phyloP scores from a whole-genome alignment of 495 filamentous ascomycete genomes.

The Aspergillus ostianus region DNA sequence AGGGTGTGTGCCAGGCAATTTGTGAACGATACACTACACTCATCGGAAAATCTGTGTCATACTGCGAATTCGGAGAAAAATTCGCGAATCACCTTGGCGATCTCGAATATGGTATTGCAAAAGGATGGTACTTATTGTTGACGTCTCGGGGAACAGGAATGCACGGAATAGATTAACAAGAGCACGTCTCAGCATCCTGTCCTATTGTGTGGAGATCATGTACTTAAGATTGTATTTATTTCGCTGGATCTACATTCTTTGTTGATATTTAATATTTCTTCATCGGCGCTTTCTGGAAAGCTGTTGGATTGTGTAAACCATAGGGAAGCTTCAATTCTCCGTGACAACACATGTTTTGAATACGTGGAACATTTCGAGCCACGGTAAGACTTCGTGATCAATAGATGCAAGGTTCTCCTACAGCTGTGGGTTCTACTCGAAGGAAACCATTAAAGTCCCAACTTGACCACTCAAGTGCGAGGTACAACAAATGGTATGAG shows the following conservation, averaged over 20 bases:
- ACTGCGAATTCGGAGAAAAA: background rate
- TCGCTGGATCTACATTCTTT: background rate
- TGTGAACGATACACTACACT: background rate
- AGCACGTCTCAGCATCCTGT: background rate
- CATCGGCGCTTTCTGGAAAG: too few relatives aligned
- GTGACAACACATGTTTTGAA: background rate
- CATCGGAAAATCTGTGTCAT: background rate
- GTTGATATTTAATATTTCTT: too few relatives aligned
- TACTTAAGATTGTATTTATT: background rate
- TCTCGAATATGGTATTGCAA: slow-evolving; percentile 1
- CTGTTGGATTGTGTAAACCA: too few relatives aligned
- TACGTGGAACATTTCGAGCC: background rate
- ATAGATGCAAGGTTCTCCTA: slow-evolving; percentile 1
- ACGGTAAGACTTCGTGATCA: background rate
- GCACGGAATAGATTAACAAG: slow-evolving; percentile 1
- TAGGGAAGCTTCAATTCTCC: too few relatives aligned
- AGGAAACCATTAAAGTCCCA: background rate
- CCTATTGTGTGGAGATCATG: background rate
- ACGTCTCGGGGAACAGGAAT: background rate
- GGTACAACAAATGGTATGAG: slow-evolving; percentile 1
- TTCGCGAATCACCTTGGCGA: background rate
- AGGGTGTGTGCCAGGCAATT: slow-evolving; percentile 2
- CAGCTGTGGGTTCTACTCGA: slow-evolving; percentile 2
- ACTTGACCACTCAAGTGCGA: background rate
- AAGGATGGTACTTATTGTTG: background rate